phyloP scores from a whole-genome alignment of 306 rosid species.

The Spatholobus suberectus region DNA sequence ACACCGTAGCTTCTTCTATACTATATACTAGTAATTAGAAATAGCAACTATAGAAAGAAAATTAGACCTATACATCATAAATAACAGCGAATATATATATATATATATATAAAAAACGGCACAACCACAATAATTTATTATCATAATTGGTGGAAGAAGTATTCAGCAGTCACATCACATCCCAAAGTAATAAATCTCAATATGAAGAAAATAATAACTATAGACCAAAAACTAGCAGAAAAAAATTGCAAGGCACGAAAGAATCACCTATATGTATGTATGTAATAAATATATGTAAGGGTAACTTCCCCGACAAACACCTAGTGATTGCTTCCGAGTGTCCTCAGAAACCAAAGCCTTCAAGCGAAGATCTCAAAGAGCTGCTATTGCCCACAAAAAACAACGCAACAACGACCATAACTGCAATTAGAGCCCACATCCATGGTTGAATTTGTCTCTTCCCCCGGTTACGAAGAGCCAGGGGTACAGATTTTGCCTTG shows the following conservation, averaged over 20 bases:
- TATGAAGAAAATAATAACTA: constrained; percentile 39
- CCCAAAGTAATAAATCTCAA: constrained; percentile 40
- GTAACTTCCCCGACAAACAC: constrained; percentile 50
- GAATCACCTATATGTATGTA: constrained; percentile 58
- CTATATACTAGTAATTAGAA: background rate
- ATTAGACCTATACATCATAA: background rate
- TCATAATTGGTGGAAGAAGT: constrained; percentile 41
- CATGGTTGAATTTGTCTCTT: constrained; percentile 80
- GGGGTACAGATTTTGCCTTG: constrained; percentile 69
- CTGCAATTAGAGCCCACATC: constrained; percentile 68
- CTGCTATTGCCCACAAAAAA: constrained; percentile 57
- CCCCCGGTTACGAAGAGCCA: constrained; percentile 72
- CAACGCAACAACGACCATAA: constrained; percentile 51
- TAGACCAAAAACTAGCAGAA: constrained; percentile 49
- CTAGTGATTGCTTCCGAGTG: constrained; percentile 36
- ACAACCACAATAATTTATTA: constrained; percentile 53
- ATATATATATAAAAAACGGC: background rate
- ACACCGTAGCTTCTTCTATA: background rate
- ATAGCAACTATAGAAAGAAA: background rate
- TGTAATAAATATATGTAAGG: constrained; percentile 52
- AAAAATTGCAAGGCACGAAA: constrained; percentile 52
- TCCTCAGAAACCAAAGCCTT: constrained; percentile 58
- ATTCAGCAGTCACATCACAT: constrained; percentile 34
- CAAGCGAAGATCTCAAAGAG: constrained; percentile 49
- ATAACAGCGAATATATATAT: background rate